These are phyloP conservation scores for Nitzschia inconspicua DNA, from an alignment of 108 stramenopile genomes.

Conservation along the genomic window DNA sequence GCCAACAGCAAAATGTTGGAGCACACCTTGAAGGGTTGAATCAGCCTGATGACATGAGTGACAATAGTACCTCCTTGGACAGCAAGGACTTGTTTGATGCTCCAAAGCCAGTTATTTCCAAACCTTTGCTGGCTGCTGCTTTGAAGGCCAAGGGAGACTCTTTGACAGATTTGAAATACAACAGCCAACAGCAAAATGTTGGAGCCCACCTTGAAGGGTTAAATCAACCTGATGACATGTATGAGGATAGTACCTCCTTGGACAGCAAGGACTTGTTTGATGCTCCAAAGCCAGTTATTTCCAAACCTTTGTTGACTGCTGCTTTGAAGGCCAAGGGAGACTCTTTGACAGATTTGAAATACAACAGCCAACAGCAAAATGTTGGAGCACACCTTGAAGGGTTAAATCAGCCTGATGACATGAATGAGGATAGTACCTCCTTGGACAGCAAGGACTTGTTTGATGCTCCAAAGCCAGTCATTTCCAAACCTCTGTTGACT, in stretches of 20 bases:
- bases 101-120: not conserved
- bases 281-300: conserved; percentile 9
- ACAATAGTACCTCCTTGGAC: not conserved
- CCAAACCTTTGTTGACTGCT: conserved; percentile 10
- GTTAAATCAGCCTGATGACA: not conserved
- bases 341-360: not conserved
- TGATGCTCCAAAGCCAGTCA: conserved; percentile 4
- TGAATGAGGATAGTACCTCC: not conserved
- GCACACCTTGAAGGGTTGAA: not conserved
- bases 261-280: conserved; percentile 5
- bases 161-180: not conserved
- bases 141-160: not conserved
- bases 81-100: not conserved
- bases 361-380: not conserved
- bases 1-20: not conserved
- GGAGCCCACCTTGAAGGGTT: not conserved
- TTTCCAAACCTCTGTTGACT: conserved; percentile 1
- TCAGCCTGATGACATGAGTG: not conserved
- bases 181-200: not conserved
- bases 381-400: not conserved
- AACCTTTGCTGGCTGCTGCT: conserved; percentile 1
- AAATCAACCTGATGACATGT: not conserved
- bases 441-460: not conserved
- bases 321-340: conserved; percentile 7
- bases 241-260: conserved; percentile 1